phyloP scores from a whole-genome alignment of 202 grass and related monocot genomes.

The Bolboschoenoplectus hybrid region DNA sequence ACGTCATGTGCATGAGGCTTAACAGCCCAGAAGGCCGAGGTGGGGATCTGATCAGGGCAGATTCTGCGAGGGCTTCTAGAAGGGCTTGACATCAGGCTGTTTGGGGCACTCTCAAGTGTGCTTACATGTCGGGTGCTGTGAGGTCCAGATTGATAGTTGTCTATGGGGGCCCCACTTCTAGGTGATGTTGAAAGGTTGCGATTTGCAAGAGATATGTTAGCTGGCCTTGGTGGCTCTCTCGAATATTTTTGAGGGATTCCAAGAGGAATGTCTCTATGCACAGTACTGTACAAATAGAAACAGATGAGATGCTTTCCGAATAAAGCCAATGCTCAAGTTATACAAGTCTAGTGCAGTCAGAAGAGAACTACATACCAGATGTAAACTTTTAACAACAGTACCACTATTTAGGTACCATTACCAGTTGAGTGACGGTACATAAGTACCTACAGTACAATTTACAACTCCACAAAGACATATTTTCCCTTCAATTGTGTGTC shows the following conservation, averaged over 20 bases:
- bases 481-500: background rate
- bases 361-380: background rate
- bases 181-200: slow-evolving; percentile 71
- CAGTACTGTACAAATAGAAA: slow-evolving; percentile 56
- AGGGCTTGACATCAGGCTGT: slow-evolving; percentile 94
- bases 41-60: slow-evolving; percentile 89
- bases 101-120: slow-evolving; percentile 61
- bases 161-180: slow-evolving; percentile 42
- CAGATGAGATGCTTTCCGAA: background rate
- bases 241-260: slow-evolving; percentile 48
- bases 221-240: slow-evolving; percentile 53
- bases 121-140: slow-evolving; percentile 58
- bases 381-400: background rate
- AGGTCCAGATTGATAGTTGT: slow-evolving; percentile 59
- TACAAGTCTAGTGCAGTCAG: background rate
- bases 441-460: slow-evolving; percentile 13
- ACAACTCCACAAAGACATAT: slow-evolving; percentile 4
- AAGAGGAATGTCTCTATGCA: slow-evolving; percentile 56
- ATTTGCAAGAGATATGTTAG: slow-evolving; percentile 54
- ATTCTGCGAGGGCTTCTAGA: slow-evolving; percentile 84
- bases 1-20: slow-evolving; percentile 66
- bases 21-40: slow-evolving; percentile 78
- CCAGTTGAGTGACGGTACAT: background rate
- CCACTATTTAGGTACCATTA: background rate
- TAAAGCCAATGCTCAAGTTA: background rate